Conservation (phyloP, 441 rosid genomes). For the Mallotus japonicus region DNA sequence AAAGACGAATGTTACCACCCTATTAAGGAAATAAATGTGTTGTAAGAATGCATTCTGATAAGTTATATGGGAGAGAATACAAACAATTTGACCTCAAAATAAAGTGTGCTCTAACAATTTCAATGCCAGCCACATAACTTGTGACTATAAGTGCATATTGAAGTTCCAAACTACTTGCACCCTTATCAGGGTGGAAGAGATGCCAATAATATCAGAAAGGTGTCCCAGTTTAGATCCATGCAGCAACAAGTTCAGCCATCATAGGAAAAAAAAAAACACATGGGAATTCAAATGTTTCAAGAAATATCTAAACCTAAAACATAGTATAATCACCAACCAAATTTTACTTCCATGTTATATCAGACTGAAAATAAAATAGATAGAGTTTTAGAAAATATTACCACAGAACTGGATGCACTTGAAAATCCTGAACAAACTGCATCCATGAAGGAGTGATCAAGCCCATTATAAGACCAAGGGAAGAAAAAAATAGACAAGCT, state of each 20-base stretch:
- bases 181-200: background rate
- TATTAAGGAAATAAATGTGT: slow-evolving; percentile 28
- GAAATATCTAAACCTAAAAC: background rate
- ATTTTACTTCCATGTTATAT: background rate
- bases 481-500: slow-evolving; percentile 57
- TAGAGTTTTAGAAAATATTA: slow-evolving; percentile 27
- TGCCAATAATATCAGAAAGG: background rate
- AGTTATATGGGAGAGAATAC: background rate
- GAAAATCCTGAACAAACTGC: slow-evolving; percentile 73
- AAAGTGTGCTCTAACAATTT: background rate
- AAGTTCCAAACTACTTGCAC: background rate
- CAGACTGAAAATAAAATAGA: slow-evolving; percentile 7
- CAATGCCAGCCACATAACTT: background rate
- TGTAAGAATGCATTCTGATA: slow-evolving; percentile 22
- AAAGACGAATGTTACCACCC: slow-evolving; percentile 73
- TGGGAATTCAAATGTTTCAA: background rate
- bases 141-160: background rate
- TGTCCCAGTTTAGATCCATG: background rate
- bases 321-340: background rate
- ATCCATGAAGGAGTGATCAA: slow-evolving; percentile 75
- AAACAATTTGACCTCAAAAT: slow-evolving; percentile 1
- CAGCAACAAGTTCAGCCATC: background rate
- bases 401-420: slow-evolving; percentile 79
- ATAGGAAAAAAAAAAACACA: background rate
- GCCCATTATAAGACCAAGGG: slow-evolving; percentile 48